Evolutionary conservation across 768 basidiomycete species (phyloP), one percentile per base, ranked within the genome.

Genomic region (Suillus ampliporus): DNA sequence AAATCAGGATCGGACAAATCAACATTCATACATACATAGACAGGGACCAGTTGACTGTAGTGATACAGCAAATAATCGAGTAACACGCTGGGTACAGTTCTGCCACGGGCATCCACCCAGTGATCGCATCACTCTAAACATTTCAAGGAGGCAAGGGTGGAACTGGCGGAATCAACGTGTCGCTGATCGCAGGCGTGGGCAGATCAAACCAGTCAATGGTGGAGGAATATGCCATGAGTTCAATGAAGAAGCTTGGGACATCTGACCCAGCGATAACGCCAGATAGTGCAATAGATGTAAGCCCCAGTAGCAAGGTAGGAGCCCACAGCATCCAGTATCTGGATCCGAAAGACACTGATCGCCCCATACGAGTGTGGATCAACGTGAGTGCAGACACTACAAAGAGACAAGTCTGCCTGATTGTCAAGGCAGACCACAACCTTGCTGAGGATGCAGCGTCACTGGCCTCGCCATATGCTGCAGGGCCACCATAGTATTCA

Each of bases 261-360:
- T 81, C 83, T 11, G 83, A 80, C 19, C 79, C 83, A 9, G 89
- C 80, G 31, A 92, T 72, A 14, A 88, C 78, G 31, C 83, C 86
- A 0, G 87, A 85, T 31, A 88, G 73, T 19, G 81, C 79, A 13
- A 88, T 90, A 5, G 89, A 89, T 0, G 83, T 81, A 26, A 80
- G 65, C 34, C 81, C 78, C 11, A 91, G 75, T 58, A 89, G 64
- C 13, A 86, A 60, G 3, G 84, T 85, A 2, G 91, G 91, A 10
- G 79, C 82, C 88, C 88, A 91, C 38, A 92, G 71, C 81, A 89
- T 85, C 87, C 88, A 90, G 64, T 92, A 89, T 56, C 77, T 86
- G n/a, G 70, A 64, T 15, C 91, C 90, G 65, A 90, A 90, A 10
- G 87, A 84, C 13, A 91, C 84, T 0, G 91, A 84, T 56, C 84